These are phyloP conservation scores for Cryptococcus hybrid DNA, from an alignment of 1,284 basidiomycete species.

Conservation along the genomic window DNA sequence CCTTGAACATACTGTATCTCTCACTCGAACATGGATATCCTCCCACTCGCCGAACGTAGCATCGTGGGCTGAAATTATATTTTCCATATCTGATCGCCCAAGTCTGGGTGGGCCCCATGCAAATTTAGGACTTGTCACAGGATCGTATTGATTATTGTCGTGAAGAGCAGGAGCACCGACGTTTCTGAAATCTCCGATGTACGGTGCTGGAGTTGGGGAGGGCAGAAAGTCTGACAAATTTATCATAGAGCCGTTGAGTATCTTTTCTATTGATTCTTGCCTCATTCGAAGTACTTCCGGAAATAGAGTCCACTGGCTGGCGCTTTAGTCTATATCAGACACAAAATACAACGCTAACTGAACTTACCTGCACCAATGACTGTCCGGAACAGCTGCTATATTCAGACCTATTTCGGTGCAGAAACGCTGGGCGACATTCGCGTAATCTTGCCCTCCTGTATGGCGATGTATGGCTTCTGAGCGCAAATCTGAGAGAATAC, in stretches of 20 bases:
- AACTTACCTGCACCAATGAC: constrained; percentile 28
- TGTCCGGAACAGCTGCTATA: constrained; percentile 15
- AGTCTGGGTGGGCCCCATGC: constrained; percentile 3
- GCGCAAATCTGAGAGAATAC: constrained; percentile 8
- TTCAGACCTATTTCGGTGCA: constrained; percentile 9
- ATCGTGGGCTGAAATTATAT: constrained; percentile 5
- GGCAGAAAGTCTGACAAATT: constrained; percentile 2
- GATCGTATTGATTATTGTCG: constrained; percentile 1
- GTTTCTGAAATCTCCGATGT: background rate
- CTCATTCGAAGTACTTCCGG: background rate
- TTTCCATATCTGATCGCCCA: constrained; percentile 7
- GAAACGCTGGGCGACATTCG: constrained; percentile 1
- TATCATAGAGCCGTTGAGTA: background rate
- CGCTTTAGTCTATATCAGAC: background rate
- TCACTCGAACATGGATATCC: constrained; percentile 3
- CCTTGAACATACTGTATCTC: constrained; percentile 8
- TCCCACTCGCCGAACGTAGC: background rate
- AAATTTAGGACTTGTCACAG: constrained; percentile 2
- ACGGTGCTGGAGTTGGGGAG: background rate
- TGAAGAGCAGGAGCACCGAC: background rate
- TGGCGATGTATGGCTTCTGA: background rate
- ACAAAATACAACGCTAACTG: background rate
- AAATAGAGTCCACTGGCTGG: background rate
- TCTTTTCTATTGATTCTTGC: too few relatives aligned
- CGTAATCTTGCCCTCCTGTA: background rate